phyloP scores from a whole-genome alignment of 2,329 filamentous ascomycete genomes.

The Colletotrichum acutatum region DNA sequence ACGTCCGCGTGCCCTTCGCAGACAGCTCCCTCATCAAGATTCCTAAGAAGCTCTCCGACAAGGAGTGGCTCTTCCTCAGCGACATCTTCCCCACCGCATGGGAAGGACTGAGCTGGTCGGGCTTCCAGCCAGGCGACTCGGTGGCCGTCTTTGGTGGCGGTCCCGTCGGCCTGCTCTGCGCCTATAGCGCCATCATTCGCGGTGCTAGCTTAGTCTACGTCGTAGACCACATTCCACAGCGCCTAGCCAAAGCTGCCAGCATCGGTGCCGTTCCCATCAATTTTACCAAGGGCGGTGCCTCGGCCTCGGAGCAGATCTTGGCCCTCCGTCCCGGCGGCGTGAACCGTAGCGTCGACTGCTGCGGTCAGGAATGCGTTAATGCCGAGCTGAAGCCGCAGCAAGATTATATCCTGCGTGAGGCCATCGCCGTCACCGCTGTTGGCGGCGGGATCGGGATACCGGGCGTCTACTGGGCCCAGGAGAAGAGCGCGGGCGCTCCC shows the following conservation, averaged over 20 bases:
- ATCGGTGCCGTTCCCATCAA: conserved; percentile 41
- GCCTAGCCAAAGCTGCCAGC: conserved; percentile 37
- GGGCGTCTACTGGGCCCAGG: conserved; percentile 36
- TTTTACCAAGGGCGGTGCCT: conserved; percentile 32
- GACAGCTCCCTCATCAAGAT: conserved; percentile 74
- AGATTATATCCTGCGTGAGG: conserved; percentile 37
- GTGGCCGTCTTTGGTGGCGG: conserved; percentile 73
- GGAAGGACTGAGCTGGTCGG: conserved; percentile 66
- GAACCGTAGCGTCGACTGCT: conserved; percentile 39
- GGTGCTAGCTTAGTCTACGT: conserved; percentile 39
- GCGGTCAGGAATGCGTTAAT: conserved; percentile 38
- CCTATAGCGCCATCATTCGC: conserved; percentile 41
- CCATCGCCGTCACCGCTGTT: conserved; percentile 31
- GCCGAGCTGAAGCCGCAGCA: conserved; percentile 35
- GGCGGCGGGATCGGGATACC: conserved; percentile 40
- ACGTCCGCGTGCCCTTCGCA: conserved; percentile 71
- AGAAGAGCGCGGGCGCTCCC: conserved; percentile 34
- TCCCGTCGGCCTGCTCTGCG: conserved; percentile 70
- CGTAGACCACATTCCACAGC: conserved; percentile 39
- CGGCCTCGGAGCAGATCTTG: conserved; percentile 38
- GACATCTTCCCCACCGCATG: conserved; percentile 62
- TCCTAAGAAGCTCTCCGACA: conserved; percentile 71
- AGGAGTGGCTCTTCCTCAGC: conserved; percentile 64
- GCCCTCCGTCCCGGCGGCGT: conserved; percentile 35
- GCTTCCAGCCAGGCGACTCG: conserved; percentile 68